phyloP scores from a whole-genome alignment of 2,329 filamentous ascomycete genomes.

The Fusarium sp. region DNA sequence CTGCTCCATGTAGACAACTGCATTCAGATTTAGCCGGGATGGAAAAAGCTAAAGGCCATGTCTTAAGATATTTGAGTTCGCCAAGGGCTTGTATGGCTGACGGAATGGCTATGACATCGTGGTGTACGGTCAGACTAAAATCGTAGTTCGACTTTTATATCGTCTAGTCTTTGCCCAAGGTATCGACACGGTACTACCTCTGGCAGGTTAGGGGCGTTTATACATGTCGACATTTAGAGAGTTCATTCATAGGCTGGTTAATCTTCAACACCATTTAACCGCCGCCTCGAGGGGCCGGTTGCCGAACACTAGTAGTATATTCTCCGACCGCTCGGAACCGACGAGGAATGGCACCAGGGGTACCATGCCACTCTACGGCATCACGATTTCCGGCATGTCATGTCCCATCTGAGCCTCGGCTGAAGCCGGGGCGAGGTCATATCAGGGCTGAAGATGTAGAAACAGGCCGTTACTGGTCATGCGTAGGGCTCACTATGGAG shows the following conservation, averaged over 20 bases:
- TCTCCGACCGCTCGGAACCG: constrained; percentile 16
- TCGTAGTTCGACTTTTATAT: constrained; percentile 11
- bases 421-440: not conserved
- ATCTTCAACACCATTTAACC: constrained; percentile 8
- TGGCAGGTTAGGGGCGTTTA: not conserved
- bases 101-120: not conserved
- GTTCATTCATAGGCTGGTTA: constrained; percentile 5
- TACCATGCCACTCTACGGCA: not conserved
- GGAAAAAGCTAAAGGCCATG: not conserved
- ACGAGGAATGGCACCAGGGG: constrained; percentile 4
- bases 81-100: not conserved
- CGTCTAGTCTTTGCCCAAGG: not conserved
- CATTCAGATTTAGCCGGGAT: constrained; percentile 23
- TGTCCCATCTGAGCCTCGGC: not conserved
- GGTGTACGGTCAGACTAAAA: constrained; percentile 18
- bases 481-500: not conserved
- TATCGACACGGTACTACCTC: not conserved
- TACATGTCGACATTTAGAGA: not conserved
- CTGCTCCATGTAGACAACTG: not conserved
- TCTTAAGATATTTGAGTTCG: not conserved
- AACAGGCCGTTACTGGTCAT: constrained; percentile 22
- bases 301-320: constrained; percentile 3
- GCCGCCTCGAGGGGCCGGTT: not conserved
- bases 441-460: not conserved
- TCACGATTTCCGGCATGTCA: not conserved